A percentile compares a stretch with the other conserved stretches of the same genome.
These are phyloP conservation scores for Carallia brachiata DNA, from an alignment of 345 rosid species.

Conservation along the genomic window DNA sequence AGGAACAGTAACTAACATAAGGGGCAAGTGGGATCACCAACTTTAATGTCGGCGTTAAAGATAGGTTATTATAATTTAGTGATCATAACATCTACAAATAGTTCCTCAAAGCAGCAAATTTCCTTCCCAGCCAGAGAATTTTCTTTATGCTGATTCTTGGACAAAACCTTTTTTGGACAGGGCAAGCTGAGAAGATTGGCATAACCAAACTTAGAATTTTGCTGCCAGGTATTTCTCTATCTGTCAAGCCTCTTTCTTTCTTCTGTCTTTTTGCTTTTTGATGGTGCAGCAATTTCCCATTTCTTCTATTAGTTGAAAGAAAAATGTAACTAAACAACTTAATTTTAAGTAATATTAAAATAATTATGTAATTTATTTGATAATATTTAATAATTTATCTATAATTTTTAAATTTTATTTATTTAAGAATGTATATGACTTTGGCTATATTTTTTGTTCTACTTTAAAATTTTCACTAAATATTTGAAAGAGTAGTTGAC, in stretches of 20 bases:
- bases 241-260: not conserved
- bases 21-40: constrained; percentile 28
- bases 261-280: not conserved
- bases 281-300: not conserved
- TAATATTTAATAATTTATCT: no score
- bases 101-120: not conserved
- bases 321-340: no score
- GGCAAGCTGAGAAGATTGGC: constrained; percentile 10
- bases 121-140: not conserved
- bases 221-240: constrained; percentile 1
- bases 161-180: not conserved
- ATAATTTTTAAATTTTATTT: no score
- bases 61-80: constrained; percentile 2
- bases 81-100: not conserved
- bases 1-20: constrained; percentile 21
- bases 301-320: no score
- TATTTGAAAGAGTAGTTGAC: not conserved
- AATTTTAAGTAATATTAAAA: no score
- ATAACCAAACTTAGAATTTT: not conserved
- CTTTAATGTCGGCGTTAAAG: constrained; percentile 29
- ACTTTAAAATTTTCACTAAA: no score
- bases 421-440: no score
- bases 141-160: constrained; percentile 12
- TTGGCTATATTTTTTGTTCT: no score
- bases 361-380: no score